phyloP scores from a whole-genome alignment of 2,329 filamentous ascomycete species.

The Tympanopsis confertula region DNA sequence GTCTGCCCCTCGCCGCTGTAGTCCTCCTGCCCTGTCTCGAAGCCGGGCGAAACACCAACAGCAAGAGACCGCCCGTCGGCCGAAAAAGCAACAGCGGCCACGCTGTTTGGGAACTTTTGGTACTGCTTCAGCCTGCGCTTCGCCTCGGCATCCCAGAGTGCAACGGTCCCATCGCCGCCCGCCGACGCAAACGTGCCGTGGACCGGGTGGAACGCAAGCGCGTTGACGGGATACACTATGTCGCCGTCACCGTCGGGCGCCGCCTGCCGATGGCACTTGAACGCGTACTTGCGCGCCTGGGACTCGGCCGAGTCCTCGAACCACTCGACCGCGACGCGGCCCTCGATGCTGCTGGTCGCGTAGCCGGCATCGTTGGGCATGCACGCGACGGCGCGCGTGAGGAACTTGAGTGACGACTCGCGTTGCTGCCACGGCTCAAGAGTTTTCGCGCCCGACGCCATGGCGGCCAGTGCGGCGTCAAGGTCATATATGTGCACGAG shows the following conservation, averaged over 20 bases:
- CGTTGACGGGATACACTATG: constrained; percentile 84
- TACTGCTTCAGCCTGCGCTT: constrained; percentile 87
- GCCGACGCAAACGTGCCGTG: constrained; percentile 79
- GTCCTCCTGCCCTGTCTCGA: constrained; percentile 80
- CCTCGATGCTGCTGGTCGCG: constrained; percentile 84
- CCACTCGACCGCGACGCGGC: constrained; percentile 92
- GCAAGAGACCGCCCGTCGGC: constrained; percentile 67
- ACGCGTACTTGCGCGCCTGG: constrained; percentile 89
- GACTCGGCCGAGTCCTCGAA: constrained; percentile 82
- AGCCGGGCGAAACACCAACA: constrained; percentile 72
- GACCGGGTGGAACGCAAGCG: constrained; percentile 74
- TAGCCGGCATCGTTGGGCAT: constrained; percentile 97
- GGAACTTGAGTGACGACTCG: constrained; percentile 90
- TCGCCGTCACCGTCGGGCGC: constrained; percentile 52
- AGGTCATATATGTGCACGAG: constrained; percentile 94
- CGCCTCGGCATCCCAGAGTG: constrained; percentile 81
- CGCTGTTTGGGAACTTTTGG: constrained; percentile 68
- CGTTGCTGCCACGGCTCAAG: constrained; percentile 82
- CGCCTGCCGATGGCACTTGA: constrained; percentile 90
- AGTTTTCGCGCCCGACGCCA: constrained; percentile 34
- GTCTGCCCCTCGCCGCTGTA: constrained; percentile 62
- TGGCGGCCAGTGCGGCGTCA: constrained; percentile 45
- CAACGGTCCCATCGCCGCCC: constrained; percentile 83
- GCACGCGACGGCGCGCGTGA: constrained; percentile 83
- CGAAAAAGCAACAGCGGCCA: constrained; percentile 69